These are phyloP conservation scores for Spatholobus suberectus DNA, from an alignment of 306 rosid species.

Conservation along the genomic window DNA sequence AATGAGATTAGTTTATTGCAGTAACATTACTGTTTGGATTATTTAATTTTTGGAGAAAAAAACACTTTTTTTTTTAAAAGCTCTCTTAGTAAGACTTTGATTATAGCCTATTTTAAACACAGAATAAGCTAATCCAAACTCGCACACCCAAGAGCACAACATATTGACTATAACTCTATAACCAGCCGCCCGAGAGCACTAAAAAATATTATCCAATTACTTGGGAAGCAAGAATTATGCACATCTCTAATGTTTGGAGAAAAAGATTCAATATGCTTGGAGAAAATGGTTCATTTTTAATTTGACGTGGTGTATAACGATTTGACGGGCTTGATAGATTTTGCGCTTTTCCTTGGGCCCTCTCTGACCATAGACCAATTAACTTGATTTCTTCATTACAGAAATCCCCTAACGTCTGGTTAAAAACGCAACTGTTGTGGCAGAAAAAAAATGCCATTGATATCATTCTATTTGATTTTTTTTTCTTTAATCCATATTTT, in stretches of 20 bases:
- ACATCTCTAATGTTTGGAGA: background rate
- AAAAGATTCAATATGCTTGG: background rate
- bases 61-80: too few relatives aligned
- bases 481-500: too few relatives aligned
- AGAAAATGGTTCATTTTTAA: background rate
- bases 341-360: background rate
- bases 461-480: too few relatives aligned
- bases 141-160: too few relatives aligned
- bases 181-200: background rate
- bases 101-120: too few relatives aligned
- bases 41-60: too few relatives aligned
- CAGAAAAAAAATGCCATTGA: background rate
- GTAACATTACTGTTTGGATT: too few relatives aligned
- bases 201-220: background rate
- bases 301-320: background rate
- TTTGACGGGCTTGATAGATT: too few relatives aligned
- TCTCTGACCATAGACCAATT: background rate
- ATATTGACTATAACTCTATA: background rate
- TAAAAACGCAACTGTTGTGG: too few relatives aligned
- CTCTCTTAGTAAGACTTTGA: too few relatives aligned
- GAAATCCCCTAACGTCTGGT: too few relatives aligned
- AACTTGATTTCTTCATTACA: background rate
- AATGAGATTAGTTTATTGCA: background rate
- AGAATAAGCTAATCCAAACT: too few relatives aligned
- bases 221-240: conserved; percentile 37